A percentile compares a stretch with the other conserved stretches of the same genome.
Conservation (phyloP, 306 rosid species). For the Quercus engelmannii region DNA sequence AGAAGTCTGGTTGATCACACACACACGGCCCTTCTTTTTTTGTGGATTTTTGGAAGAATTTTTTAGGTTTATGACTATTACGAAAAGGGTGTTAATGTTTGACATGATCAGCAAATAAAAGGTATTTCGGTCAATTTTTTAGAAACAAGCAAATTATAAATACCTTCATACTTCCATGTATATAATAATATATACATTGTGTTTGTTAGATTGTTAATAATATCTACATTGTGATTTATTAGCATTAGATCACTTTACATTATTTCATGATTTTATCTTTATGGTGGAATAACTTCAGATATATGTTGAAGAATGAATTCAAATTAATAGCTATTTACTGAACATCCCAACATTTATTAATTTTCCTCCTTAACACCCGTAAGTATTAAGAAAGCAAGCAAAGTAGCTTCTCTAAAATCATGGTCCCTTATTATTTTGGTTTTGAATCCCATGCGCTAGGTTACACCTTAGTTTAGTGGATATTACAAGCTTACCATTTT, state of each 20-base stretch:
- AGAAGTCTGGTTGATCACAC: too few relatives aligned
- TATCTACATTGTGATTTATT: background rate
- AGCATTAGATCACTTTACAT: background rate
- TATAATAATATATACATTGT: background rate
- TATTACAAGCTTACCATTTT: background rate
- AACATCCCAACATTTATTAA: too few relatives aligned
- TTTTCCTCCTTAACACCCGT: too few relatives aligned
- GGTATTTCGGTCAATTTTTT: too few relatives aligned
- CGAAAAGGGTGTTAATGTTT: too few relatives aligned
- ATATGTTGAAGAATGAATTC: background rate
- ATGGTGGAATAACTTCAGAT: background rate
- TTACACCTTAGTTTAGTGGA: background rate
- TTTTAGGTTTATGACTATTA: too few relatives aligned
- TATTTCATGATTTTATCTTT: background rate
- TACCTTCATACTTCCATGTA: too few relatives aligned
- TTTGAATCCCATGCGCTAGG: background rate
- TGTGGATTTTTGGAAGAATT: too few relatives aligned
- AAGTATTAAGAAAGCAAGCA: too few relatives aligned
- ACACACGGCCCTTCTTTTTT: too few relatives aligned
- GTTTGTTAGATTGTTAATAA: background rate
- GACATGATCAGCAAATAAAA: too few relatives aligned
- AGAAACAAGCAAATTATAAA: background rate
- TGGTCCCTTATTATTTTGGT: background rate
- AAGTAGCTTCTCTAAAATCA: too few relatives aligned
- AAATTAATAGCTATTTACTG: background rate